These are phyloP conservation scores for Spirogloea muscicola DNA, from an alignment of 139 green algal genomes.

Conservation along the genomic window DNA sequence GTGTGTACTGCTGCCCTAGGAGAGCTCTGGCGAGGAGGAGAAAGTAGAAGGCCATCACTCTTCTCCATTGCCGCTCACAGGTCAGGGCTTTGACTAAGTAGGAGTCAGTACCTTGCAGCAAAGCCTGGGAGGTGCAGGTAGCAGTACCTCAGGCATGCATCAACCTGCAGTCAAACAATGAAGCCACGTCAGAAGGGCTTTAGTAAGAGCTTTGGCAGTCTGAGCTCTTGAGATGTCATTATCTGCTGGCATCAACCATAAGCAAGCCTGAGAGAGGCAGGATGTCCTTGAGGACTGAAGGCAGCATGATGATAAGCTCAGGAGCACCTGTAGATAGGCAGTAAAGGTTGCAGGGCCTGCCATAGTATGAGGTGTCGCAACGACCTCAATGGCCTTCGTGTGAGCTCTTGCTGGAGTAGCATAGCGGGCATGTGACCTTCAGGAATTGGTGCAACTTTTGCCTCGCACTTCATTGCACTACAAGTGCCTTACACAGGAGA, in stretches of 20 bases:
- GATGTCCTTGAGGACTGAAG: not conserved
- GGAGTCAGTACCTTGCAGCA: not conserved
- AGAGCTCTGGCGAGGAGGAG: no score
- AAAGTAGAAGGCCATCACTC: no score
- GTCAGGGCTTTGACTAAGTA: not conserved
- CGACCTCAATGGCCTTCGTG: no score
- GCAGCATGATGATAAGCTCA: not conserved
- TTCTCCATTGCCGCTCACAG: not conserved
- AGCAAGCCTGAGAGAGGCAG: not conserved
- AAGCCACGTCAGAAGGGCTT: not conserved
- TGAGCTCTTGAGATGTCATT: not conserved
- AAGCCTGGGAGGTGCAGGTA: no score
- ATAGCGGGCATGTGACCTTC: no score
- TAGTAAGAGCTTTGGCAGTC: not conserved
- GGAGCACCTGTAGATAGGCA: no score
- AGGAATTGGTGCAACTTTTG: no score
- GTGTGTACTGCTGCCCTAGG: not conserved
- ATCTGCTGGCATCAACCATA: not conserved
- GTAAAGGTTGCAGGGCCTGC: no score
- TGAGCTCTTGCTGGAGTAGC: no score
- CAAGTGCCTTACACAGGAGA: not conserved
- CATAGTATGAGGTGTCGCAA: no score
- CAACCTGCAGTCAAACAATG: slow-evolving; percentile 6
- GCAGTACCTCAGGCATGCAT: not conserved
- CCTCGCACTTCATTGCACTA: no score